A percentile compares a stretch with the other conserved stretches of the same genome.
phyloP scores from a whole-genome alignment of 371 early-diverging fungal genomes.

The Entomophthora muscae region DNA sequence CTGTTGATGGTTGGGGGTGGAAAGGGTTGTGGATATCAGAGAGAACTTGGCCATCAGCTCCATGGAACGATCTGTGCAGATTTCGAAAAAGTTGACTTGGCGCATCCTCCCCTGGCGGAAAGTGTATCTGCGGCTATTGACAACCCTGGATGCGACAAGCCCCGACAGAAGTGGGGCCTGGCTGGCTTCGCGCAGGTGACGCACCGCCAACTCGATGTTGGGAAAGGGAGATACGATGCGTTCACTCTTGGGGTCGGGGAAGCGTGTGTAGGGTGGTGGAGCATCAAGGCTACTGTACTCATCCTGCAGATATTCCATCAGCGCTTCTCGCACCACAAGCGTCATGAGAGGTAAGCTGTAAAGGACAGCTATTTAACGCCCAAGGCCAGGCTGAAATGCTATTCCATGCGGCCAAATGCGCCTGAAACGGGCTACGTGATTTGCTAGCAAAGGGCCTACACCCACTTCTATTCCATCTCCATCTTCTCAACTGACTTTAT shows the following conservation, averaged over 20 bases:
- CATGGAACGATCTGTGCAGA: background rate
- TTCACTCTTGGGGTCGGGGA: background rate
- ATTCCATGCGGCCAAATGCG: too few species aligned
- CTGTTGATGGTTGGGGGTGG: background rate
- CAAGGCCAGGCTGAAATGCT: too few species aligned
- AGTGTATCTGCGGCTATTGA: background rate
- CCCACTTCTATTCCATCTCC: too few species aligned
- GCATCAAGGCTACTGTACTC: background rate
- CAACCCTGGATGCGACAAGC: background rate
- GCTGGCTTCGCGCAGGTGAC: background rate
- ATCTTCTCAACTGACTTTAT: too few species aligned
- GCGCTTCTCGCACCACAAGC: too few species aligned
- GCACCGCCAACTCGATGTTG: background rate
- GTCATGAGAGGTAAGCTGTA: too few species aligned
- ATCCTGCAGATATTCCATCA: too few species aligned
- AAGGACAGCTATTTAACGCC: too few species aligned
- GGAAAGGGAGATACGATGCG: background rate
- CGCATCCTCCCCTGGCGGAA: background rate
- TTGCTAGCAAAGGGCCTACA: too few species aligned
- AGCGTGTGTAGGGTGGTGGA: background rate
- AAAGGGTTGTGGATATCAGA: background rate
- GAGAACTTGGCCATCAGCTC: background rate
- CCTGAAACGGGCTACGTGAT: too few species aligned
- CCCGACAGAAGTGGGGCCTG: background rate
- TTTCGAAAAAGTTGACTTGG: background rate